A percentile compares a stretch with the other conserved stretches of the same genome.
Evolutionary conservation across 148 eudicot genomes (phyloP).

Genomic region (Chenopodium suecicum): DNA sequence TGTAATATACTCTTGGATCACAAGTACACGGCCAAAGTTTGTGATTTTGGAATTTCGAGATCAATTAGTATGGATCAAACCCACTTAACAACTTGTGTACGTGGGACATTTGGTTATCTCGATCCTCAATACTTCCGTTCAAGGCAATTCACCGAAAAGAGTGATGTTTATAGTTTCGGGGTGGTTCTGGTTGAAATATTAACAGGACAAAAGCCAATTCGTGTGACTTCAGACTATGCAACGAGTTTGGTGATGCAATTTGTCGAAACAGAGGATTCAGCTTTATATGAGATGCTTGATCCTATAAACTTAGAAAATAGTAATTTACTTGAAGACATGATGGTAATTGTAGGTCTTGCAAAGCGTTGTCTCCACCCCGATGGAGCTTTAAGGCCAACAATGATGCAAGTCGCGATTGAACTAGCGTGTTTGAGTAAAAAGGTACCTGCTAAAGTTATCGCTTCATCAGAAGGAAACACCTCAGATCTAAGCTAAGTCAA

Average conservation of each 20-base stretch:
- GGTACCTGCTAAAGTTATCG: too few relatives aligned
- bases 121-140: not conserved
- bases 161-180: not conserved
- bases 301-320: too few relatives aligned
- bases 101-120: not conserved
- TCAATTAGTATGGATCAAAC: not conserved
- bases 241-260: not conserved
- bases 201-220: not conserved
- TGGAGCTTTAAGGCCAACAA: constrained; percentile 9
- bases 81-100: not conserved
- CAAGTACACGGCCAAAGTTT: not conserved
- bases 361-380: not conserved
- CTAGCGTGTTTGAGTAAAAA: not conserved
- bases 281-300: too few relatives aligned
- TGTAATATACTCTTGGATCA: not conserved
- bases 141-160: not conserved
- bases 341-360: not conserved
- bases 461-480: too few relatives aligned
- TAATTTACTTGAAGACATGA: not conserved
- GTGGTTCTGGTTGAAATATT: not conserved
- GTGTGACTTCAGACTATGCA: not conserved
- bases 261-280: too few relatives aligned
- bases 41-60: not conserved
- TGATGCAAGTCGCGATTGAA: constrained; percentile 11
- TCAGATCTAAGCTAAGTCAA: too few relatives aligned